Evolutionary conservation across 805 yeast genomes (phyloP).

Genomic region (Lachancea fermentati): DNA sequence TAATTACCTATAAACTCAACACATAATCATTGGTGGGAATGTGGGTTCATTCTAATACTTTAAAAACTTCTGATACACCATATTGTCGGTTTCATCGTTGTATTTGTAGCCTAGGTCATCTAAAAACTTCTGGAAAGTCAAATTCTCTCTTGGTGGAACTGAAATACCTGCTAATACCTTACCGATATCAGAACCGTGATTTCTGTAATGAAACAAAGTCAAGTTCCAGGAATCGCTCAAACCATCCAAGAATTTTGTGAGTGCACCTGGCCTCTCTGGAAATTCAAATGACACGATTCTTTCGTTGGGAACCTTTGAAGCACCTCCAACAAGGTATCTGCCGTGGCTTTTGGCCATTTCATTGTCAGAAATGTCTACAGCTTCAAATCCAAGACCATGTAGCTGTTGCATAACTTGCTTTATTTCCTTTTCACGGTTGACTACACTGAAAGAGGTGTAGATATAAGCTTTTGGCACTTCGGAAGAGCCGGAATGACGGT

Average conservation of each 20-base stretch:
- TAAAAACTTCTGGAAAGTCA: slow-evolving; percentile 62
- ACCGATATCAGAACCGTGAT: slow-evolving; percentile 93
- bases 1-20: background rate
- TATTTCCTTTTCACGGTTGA: slow-evolving; percentile 69
- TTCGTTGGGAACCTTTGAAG: slow-evolving; percentile 67
- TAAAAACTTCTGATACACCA: slow-evolving; percentile 79
- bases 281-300: slow-evolving; percentile 80
- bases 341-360: slow-evolving; percentile 96
- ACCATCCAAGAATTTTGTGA: slow-evolving; percentile 68
- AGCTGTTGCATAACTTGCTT: slow-evolving; percentile 54
- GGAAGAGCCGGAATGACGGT: slow-evolving; percentile 31
- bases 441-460: slow-evolving; percentile 82
- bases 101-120: slow-evolving; percentile 68
- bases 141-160: slow-evolving; percentile 67
- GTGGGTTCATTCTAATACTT: slow-evolving; percentile 25
- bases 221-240: slow-evolving; percentile 83
- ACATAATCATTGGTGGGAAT: background rate
- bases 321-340: slow-evolving; percentile 93
- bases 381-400: slow-evolving; percentile 60
- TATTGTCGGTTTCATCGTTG: slow-evolving; percentile 76
- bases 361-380: slow-evolving; percentile 81
- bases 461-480: slow-evolving; percentile 60
- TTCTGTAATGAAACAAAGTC: slow-evolving; percentile 92
- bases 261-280: slow-evolving; percentile 97
- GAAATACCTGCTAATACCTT: slow-evolving; percentile 86